Evolutionary conservation across 2,329 filamentous ascomycete genomes (phyloP).

Genomic region (Epichloe amarillans): DNA sequence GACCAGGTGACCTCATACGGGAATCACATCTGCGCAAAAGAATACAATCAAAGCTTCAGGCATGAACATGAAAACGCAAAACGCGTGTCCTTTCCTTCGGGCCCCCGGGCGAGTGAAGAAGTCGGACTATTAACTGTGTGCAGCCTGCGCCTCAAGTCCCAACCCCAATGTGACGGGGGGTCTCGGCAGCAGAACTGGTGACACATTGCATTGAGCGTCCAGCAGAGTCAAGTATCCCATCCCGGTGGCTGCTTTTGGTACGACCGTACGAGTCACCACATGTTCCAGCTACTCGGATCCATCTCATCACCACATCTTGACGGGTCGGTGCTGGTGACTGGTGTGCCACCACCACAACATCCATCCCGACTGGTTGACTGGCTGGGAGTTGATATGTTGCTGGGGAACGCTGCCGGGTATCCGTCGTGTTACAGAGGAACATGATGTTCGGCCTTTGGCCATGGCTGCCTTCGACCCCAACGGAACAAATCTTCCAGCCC

Average conservation of each 20-base stretch:
- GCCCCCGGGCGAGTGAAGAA: too few species aligned
- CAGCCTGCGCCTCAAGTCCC: too few species aligned
- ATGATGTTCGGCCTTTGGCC: not conserved
- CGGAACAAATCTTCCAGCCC: not conserved
- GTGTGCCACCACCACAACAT: not conserved
- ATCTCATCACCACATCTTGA: not conserved
- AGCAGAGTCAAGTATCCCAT: too few species aligned
- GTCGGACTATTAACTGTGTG: too few species aligned
- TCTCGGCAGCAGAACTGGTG: not conserved
- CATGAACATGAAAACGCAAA: too few species aligned
- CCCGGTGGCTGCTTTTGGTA: not conserved
- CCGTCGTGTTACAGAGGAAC: not conserved
- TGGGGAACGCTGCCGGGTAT: not conserved
- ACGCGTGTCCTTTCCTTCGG: too few species aligned
- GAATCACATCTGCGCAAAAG: not conserved
- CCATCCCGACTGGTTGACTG: not conserved
- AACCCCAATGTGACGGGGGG: not conserved
- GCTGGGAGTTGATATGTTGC: not conserved
- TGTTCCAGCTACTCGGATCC: not conserved
- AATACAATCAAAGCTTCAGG: not conserved
- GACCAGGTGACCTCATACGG: not conserved
- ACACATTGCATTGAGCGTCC: too few species aligned
- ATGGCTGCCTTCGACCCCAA: not conserved
- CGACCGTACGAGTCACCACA: not conserved
- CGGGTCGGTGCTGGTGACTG: not conserved